Evolutionary conservation across 306 rosid genomes (phyloP), one percentile per base, ranked within the genome.

Genomic region (Cicer bijugum): DNA sequence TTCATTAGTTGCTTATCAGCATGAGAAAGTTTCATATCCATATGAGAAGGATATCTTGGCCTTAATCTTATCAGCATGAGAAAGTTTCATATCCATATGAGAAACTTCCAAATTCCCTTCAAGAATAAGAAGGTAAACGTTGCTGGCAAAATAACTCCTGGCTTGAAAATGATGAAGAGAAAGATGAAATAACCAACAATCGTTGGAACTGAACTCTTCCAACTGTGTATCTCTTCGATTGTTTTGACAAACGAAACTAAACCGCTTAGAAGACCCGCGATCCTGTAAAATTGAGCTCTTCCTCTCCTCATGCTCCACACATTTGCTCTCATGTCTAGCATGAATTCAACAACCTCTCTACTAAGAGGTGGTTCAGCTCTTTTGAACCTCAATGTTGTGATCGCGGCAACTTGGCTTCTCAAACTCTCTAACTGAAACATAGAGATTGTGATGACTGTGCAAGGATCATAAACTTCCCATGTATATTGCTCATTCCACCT

Each of bases 401-500:
- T 8, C 1, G 46, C 67, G 0, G 74, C 80, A 28, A 82, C 78
- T 78, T 86, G 89, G 55, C 78, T 52, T n/a, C 87, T 75, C 39
- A 83, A 64, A 77, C 68, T 80, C 3, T 83, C 82, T 9, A 83
- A 62, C 56, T 86, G 86, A 61, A 61, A 72, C 15, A 76, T 28
- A 14, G 87, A 17, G 19, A 83, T 28, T 1, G 86, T 78, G 16
- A 86, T 72, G 3, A 86, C 84, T 1, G 89, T 86, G 57, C 89
- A 86, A 42, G 85, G 87, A 63, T 83, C 89, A 72, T 47, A 83
- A 28, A 86, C 89, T 53, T 86, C 87, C 85, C 81, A 77, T 12
- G 81, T 77, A 7, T 77, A 77, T 10, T 77, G 81, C n/a, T 77
- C 75, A 68, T 77, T 81, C 85, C 87, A 83, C 60, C 71, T 83